Percentiles rank a stretch among this genome's conserved stretches.
These are phyloP conservation scores for Sporothrix mexicana DNA, from an alignment of 2,329 filamentous ascomycete genomes.

Conservation along the genomic window DNA sequence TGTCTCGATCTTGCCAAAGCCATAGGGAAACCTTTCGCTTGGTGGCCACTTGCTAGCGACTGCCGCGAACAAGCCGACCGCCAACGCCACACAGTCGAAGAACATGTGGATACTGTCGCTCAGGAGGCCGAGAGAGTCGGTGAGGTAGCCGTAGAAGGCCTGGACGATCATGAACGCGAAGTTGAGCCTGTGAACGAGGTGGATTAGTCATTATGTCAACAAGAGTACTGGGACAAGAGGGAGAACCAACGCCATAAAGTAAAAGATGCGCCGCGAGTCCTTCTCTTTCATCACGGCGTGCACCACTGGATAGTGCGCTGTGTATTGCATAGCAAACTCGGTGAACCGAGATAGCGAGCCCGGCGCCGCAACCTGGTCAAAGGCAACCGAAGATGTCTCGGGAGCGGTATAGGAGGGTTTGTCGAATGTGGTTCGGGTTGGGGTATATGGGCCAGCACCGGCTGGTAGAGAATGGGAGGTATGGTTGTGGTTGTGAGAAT, in stretches of 20 bases:
- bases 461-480: conserved; percentile 35
- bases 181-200: conserved; percentile 69
- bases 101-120: conserved; percentile 99
- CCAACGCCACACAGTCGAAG: conserved; percentile 92
- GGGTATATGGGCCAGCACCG: conserved; percentile 48
- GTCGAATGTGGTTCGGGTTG: conserved; percentile 42
- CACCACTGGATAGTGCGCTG: conserved; percentile 75
- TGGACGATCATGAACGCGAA: conserved; percentile 95
- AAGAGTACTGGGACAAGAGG: background rate
- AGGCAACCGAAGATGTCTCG: conserved; percentile 38
- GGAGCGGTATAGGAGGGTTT: conserved; percentile 44
- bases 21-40: conserved; percentile 87
- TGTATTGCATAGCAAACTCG: conserved; percentile 70
- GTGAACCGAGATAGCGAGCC: conserved; percentile 71
- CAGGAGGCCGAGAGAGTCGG: conserved; percentile 90
- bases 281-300: conserved; percentile 88
- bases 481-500: conserved; percentile 42
- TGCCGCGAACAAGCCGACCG: conserved; percentile 87
- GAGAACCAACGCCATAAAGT: conserved; percentile 82
- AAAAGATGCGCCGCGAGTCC: conserved; percentile 93
- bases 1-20: conserved; percentile 95
- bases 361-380: conserved; percentile 47
- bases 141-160: conserved; percentile 90
- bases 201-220: background rate
- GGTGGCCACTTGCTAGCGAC: conserved; percentile 98